phyloP scores from a whole-genome alignment of 1,284 basidiomycete genomes.

The Puccinia horiana region DNA sequence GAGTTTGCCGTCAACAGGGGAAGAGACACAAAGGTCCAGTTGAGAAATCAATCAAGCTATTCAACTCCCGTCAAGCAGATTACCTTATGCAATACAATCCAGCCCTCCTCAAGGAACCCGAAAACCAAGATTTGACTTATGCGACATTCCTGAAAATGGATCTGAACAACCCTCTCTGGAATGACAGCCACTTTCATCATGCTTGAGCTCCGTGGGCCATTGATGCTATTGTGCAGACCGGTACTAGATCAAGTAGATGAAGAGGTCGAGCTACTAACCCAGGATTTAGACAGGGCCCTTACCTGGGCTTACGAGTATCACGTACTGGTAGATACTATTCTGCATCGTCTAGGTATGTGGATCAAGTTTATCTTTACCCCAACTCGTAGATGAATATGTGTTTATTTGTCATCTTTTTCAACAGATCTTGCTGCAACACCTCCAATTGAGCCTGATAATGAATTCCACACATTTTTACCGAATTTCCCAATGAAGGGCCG shows the following conservation, averaged over 20 bases:
- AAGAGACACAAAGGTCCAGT: background rate
- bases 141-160: background rate
- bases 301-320: background rate
- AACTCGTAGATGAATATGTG: background rate
- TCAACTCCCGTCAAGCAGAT: background rate
- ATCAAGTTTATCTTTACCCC: background rate
- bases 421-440: background rate
- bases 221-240: background rate
- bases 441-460: background rate
- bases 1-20: background rate
- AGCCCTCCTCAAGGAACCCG: background rate
- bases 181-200: background rate
- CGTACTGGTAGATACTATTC: background rate
- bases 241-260: background rate
- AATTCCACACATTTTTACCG: no score
- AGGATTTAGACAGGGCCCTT: background rate
- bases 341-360: background rate
- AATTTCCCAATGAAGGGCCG: no score
- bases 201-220: background rate
- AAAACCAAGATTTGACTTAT: background rate
- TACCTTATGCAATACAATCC: background rate
- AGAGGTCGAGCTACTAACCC: background rate
- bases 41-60: background rate
- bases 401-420: background rate
- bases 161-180: background rate